phyloP scores from a whole-genome alignment of 352 stramenopile genomes.

The Phytophthora vignae region DNA sequence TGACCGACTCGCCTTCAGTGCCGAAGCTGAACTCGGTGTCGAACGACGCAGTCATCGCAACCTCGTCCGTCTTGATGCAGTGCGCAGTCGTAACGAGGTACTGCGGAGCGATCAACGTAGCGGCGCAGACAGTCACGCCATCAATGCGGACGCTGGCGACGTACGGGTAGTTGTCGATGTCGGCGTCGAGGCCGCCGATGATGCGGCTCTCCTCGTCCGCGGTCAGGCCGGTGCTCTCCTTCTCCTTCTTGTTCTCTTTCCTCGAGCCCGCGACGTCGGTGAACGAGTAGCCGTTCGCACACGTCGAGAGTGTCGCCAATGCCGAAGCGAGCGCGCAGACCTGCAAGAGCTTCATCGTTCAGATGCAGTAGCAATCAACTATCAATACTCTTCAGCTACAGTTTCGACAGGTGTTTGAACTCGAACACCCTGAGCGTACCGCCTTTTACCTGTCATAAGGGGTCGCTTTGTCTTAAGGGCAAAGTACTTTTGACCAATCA shows the following conservation, averaged over 20 bases:
- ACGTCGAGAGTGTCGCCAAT: constrained; percentile 8
- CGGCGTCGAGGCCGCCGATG: constrained; percentile 14
- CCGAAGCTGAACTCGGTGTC: constrained; percentile 33
- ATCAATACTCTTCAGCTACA: neutral
- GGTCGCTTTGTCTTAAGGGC: too few relatives aligned
- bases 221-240: constrained; percentile 34
- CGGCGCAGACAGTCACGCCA: constrained; percentile 62
- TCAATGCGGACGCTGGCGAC: constrained; percentile 64
- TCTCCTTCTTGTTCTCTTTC: constrained; percentile 10
- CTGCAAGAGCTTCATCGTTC: constrained; percentile 31
- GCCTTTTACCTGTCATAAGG: too few relatives aligned
- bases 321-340: constrained; percentile 17
- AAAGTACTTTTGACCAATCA: too few relatives aligned
- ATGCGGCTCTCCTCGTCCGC: constrained; percentile 40
- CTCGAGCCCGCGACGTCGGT: constrained; percentile 1
- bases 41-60: constrained; percentile 36
- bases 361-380: neutral
- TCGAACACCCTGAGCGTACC: neutral
- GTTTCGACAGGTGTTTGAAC: neutral
- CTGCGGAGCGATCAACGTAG: constrained; percentile 61
- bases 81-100: constrained; percentile 79
- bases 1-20: constrained; percentile 29
- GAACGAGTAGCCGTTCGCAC: constrained; percentile 26
- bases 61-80: constrained; percentile 57
- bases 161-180: constrained; percentile 54